Percentiles rank a stretch among this genome's conserved stretches.
These are phyloP conservation scores for Raddia distichophylla DNA, from an alignment of 176 grass and related monocot genomes.

Conservation along the genomic window DNA sequence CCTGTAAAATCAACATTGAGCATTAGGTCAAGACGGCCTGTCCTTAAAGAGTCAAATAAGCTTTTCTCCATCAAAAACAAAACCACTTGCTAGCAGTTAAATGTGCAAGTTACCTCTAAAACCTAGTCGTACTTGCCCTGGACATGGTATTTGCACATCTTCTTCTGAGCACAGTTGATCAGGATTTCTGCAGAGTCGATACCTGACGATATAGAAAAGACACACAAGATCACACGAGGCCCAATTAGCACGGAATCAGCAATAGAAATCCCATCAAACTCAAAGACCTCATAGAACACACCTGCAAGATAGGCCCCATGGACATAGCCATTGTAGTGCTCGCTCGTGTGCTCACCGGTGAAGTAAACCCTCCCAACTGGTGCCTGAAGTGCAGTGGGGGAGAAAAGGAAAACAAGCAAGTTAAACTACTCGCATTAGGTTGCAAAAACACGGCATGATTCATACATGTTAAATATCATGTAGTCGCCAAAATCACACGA, in stretches of 20 bases:
- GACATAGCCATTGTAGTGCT: slow-evolving; percentile 73
- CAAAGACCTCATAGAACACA: background rate
- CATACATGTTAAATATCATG: too few relatives aligned
- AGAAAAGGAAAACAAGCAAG: too few relatives aligned
- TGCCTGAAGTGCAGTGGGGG: slow-evolving; percentile 15
- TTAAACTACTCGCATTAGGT: too few relatives aligned
- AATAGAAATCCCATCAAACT: background rate
- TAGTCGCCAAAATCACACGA: background rate
- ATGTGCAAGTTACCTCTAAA: background rate
- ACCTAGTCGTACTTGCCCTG: slow-evolving; percentile 36
- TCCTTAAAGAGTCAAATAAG: background rate
- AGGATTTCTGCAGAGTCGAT: slow-evolving; percentile 61
- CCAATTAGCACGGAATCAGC: background rate
- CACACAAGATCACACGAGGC: background rate
- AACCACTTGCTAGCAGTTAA: background rate
- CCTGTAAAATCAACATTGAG: too few relatives aligned
- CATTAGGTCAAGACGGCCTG: too few relatives aligned
- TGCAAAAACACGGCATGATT: too few relatives aligned
- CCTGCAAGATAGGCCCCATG: slow-evolving; percentile 73
- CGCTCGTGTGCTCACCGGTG: slow-evolving; percentile 74
- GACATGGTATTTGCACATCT: slow-evolving; percentile 48
- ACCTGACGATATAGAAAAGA: background rate
- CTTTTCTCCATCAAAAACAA: background rate
- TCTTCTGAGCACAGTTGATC: slow-evolving; percentile 49
- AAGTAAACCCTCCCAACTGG: slow-evolving; percentile 75